Percentiles rank a stretch among this genome's conserved stretches.
Evolutionary conservation across 768 basidiomycete genomes (phyloP).

Genomic region (Boletus patriciae): DNA sequence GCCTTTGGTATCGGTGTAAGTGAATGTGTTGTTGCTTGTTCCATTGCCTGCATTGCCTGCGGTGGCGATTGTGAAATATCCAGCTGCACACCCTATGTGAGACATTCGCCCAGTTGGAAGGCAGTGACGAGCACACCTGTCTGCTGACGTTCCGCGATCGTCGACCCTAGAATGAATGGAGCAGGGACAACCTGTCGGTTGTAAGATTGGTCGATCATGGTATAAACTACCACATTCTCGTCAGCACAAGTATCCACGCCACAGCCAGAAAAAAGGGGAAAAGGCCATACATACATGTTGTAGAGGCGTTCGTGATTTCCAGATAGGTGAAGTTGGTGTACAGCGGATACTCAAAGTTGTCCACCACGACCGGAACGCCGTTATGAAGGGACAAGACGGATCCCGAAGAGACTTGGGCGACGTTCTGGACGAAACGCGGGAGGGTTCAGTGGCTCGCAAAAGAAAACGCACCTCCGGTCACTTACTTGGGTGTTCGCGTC

Average conservation of each 20-base stretch:
- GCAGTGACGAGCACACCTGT: conserved; percentile 42
- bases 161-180: conserved; percentile 58
- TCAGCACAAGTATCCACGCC: background rate
- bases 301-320: conserved; percentile 31
- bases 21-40: conserved; percentile 66
- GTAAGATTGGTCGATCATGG: conserved; percentile 68
- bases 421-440: conserved; percentile 37
- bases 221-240: conserved; percentile 40
- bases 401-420: conserved; percentile 51
- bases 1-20: conserved; percentile 55
- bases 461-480: background rate
- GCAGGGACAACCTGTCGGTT: conserved; percentile 55
- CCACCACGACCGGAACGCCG: conserved; percentile 42
- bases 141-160: conserved; percentile 58
- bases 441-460: background rate
- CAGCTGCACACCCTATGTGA: conserved; percentile 37
- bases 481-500: conserved; percentile 43
- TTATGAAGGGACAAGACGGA: conserved; percentile 50
- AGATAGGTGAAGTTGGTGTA: conserved; percentile 40
- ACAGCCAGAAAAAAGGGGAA: background rate
- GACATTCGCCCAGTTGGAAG: background rate
- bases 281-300: conserved; percentile 11
- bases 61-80: conserved; percentile 46
- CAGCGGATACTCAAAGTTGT: conserved; percentile 56
- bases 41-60: conserved; percentile 63